Evolutionary conservation across 768 basidiomycete species (phyloP), one percentile per base, ranked within the genome.

Genomic region (Clathrus columnatus): DNA sequence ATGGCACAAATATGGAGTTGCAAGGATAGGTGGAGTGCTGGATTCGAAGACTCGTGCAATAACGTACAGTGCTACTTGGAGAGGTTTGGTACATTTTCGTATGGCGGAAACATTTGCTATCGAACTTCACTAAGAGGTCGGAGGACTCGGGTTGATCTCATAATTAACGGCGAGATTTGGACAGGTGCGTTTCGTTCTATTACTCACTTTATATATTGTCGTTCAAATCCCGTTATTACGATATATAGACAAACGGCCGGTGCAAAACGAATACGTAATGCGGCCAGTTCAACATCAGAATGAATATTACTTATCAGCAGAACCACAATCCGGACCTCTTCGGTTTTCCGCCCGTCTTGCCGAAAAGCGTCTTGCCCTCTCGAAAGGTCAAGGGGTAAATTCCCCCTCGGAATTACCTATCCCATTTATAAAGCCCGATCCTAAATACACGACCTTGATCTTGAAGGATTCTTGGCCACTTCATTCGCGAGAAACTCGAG

Each of bases 381-480:
- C 46, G 20, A 4, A 4, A 23, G 14, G 4, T 18, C 46, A 16
- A 4, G 14, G 7, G 11, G 16, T 28, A 23, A 2, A 5, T 2
- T 23, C 46, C 27, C 46, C 23, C 14, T 47, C 14, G 11, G 46
- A 23, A 3, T 23, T 47, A 16, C 46, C 21, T 3, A 20, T 23
- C 10, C 10, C 46, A 16, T 47, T 47, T 16, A n/a, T n/a, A n/a
- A n/a, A n/a, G 27, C 46, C 27, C n/a, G n/a, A n/a, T 47, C 27
- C 46, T 47, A 11, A 5, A 3, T 23, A 47, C 16, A 47, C 11
- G 11, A 28, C 11, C 14, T 8, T 51, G 11, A 23, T 51, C 8
- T 41, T 51, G 18, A 51, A 41, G 29, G 50, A 51, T n/a, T 51
- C 50, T 10, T 51, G 50, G 50, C 29, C 36, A 16, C 6, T 51